These are phyloP conservation scores for Acer saccharum DNA, from an alignment of 345 rosid species.

Conservation along the genomic window DNA sequence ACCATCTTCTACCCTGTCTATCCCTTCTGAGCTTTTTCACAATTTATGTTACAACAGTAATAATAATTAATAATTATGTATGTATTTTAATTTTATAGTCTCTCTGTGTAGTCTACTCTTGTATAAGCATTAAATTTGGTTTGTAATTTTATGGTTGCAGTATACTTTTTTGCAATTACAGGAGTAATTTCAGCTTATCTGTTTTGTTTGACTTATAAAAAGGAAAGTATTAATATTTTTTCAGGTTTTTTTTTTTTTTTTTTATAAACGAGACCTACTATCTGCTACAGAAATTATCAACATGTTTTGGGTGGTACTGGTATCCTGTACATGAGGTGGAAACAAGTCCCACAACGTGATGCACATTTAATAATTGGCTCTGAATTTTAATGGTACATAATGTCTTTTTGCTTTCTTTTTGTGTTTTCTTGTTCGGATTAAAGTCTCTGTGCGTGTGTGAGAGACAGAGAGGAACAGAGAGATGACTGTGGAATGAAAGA, in stretches of 20 bases:
- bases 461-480: not conserved
- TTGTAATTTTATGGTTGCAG: not conserved
- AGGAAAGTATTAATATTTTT: no score
- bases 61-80: not conserved
- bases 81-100: not conserved
- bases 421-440: not conserved
- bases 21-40: slow-evolving; percentile 12
- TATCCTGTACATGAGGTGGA: not conserved
- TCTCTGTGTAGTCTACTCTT: not conserved
- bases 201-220: not conserved
- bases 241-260: no score
- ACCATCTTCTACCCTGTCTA: slow-evolving; percentile 1
- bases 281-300: no score
- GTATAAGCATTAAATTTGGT: not conserved
- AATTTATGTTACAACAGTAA: not conserved
- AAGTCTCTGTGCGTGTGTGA: not conserved
- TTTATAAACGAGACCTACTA: no score
- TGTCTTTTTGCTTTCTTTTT: not conserved
- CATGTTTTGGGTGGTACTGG: no score
- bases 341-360: not conserved
- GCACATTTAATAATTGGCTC: slow-evolving; percentile 2
- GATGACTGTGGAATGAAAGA: not conserved
- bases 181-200: not conserved
- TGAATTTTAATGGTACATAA: not conserved
- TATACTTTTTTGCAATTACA: not conserved